phyloP scores from a whole-genome alignment of 108 stramenopile species.

The Nitzschia sp. region DNA sequence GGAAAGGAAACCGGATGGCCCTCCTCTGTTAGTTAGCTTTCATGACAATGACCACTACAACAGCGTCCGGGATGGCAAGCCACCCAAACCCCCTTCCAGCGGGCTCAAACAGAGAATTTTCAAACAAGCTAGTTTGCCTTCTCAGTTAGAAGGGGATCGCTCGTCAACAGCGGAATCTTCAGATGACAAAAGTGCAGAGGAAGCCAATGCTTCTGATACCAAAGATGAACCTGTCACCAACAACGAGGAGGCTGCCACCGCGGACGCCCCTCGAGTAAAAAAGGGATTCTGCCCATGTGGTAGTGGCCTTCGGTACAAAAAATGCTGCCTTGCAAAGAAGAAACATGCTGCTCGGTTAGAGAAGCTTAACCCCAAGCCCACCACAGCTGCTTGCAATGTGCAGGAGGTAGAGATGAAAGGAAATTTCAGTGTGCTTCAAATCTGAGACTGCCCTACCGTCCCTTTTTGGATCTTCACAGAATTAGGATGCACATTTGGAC shows the following conservation, averaged over 20 bases:
- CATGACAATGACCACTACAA: slow-evolving; percentile 88
- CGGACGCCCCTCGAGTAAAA: slow-evolving; percentile 23
- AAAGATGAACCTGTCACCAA: background rate
- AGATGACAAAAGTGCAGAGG: background rate
- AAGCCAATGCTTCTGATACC: background rate
- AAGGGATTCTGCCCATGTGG: slow-evolving; percentile 68
- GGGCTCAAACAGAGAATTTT: background rate
- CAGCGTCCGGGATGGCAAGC: slow-evolving; percentile 49
- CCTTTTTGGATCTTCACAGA: no score
- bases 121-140: no score
- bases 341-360: slow-evolving; percentile 33
- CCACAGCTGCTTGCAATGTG: slow-evolving; percentile 15
- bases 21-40: slow-evolving; percentile 65
- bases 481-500: no score
- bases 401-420: slow-evolving; percentile 40
- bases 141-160: no score
- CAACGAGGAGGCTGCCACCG: background rate
- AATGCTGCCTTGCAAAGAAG: slow-evolving; percentile 56
- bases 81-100: slow-evolving; percentile 13
- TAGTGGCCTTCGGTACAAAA: slow-evolving; percentile 61
- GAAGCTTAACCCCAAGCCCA: slow-evolving; percentile 15
- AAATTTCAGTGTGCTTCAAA: slow-evolving; percentile 55
- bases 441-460: background rate
- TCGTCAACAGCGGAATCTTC: no score
- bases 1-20: slow-evolving; percentile 33